Evolutionary conservation across 495 filamentous ascomycete genomes (phyloP), one percentile per base, ranked within the genome.

Genomic region (Aspergillus panamensis): DNA sequence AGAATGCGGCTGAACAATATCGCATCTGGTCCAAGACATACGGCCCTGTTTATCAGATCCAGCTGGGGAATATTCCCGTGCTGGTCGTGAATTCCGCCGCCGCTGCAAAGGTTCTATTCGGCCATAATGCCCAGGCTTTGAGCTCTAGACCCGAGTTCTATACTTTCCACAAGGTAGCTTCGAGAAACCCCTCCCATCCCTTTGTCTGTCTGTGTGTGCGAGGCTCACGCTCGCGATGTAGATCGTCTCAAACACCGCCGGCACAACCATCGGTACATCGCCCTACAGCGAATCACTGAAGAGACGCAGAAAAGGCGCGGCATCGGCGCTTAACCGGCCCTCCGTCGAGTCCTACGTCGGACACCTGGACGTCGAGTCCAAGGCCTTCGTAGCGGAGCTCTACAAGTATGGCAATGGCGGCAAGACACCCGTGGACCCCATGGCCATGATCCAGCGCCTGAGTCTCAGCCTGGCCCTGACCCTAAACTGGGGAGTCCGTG

Each of bases 181-280:
- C 25, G 5, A 25, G 25, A 25, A 25, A 25, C 25, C 25, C 25
- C 25, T 8, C 6, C 13, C 19, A 17, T 25, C 33, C 30, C 7
- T 19, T n/a, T n/a, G n/a, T n/a, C n/a, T 8, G 8, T 39, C 8
- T 12, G 12, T 33, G 14, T 55, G 13, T 3, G 5, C 32, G 14
- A n/a, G 17, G 37, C 42, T 59, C 14, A 51, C 25, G 31, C 16
- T 12, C 33, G 8, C 10, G n/a, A 30, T 42, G 29, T 55, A 85
- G 81, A 79, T 87, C 8, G 77, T 86, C 4, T 83, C 81, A 14
- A 84, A 80, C 33, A 86, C 82, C 1, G 78, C 82, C 7, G 84
- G 84, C n/a, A 82, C 83, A 5, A 87, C 84, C 0, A 87, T 88
- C 53, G 85, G 84, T 10, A 84, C 84, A 0, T 84, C 81, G 0